Evolutionary conservation across 2,329 filamentous ascomycete genomes (phyloP).

Genomic region (Cytospora schulzeri): DNA sequence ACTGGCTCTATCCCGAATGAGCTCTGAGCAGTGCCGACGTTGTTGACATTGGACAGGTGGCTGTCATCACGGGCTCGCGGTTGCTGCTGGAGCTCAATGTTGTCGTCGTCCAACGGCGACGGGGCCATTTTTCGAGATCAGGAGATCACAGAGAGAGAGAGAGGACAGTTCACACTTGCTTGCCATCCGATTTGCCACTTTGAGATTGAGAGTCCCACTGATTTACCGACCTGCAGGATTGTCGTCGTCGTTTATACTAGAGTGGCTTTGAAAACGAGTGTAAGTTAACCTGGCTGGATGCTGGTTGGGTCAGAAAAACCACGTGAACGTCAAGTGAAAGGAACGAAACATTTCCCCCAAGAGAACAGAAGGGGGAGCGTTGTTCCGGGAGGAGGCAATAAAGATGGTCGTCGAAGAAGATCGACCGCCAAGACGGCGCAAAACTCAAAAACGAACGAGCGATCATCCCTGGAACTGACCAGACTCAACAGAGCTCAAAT

Average conservation of each 20-base stretch:
- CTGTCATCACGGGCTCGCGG: neutral
- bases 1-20: slow-evolving; percentile 4
- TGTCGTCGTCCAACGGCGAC: neutral
- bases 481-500: slow-evolving; percentile 6
- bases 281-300: neutral
- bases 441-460: neutral
- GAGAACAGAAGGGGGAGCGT: no score
- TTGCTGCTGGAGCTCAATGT: slow-evolving; percentile 18
- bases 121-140: slow-evolving; percentile 8
- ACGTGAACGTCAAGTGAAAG: neutral
- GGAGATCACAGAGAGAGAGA: neutral
- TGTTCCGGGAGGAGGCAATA: neutral
- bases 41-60: neutral
- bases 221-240: neutral
- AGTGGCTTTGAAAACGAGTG: neutral
- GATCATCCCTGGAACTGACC: slow-evolving; percentile 13
- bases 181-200: neutral
- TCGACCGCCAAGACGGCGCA: neutral
- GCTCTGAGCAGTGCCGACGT: neutral
- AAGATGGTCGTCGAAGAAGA: neutral
- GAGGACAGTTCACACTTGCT: neutral
- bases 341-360: no score
- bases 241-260: neutral
- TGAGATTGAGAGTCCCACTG: neutral
- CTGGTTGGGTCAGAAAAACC: neutral